phyloP scores from a whole-genome alignment of 345 rosid species.

The Cardiospermum halicacabum region DNA sequence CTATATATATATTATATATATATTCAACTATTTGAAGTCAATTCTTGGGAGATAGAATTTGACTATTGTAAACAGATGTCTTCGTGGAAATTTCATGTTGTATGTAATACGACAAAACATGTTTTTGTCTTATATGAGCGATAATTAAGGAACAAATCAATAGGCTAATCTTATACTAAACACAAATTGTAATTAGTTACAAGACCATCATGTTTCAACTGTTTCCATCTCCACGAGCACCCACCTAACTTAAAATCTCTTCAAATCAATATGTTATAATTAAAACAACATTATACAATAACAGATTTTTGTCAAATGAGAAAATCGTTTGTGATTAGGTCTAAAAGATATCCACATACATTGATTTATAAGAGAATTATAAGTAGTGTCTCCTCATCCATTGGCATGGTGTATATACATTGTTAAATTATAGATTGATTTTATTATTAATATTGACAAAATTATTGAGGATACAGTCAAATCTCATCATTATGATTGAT shows the following conservation, averaged over 20 bases:
- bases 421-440: no score
- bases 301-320: constrained; percentile 9
- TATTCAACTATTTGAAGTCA: not conserved
- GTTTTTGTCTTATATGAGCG: not conserved
- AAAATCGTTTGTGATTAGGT: not conserved
- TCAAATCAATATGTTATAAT: not conserved
- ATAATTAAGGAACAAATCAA: not conserved
- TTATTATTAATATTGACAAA: no score
- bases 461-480: no score
- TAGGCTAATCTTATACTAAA: not conserved
- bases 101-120: not conserved
- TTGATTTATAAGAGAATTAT: no score
- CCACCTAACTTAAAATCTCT: constrained; percentile 9
- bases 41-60: not conserved
- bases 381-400: no score
- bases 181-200: not conserved
- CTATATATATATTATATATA: no score
- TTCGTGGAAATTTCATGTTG: not conserved
- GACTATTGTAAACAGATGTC: not conserved
- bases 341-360: not conserved
- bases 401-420: no score
- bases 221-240: constrained; percentile 15
- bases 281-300: not conserved
- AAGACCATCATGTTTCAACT: constrained; percentile 6
- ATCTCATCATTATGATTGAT: no score